phyloP scores from a whole-genome alignment of 208 protist species.

The Trichomonas gallinae region DNA sequence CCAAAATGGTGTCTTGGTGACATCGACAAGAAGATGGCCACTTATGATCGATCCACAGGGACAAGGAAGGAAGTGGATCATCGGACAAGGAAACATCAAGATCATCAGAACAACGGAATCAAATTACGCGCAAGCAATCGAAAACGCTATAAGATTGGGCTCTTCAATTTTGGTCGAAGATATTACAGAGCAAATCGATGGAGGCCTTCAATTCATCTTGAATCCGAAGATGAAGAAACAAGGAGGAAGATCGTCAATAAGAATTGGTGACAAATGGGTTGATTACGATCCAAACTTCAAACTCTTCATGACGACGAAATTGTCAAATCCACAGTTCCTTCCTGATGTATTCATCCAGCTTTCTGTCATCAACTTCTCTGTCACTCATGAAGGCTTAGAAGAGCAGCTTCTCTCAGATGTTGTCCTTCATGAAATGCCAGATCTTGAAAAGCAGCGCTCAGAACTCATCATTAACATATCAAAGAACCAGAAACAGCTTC shows the following conservation, averaged over 20 bases:
- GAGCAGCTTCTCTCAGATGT: conserved; percentile 53
- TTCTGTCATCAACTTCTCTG: conserved; percentile 60
- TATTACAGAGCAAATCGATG: conserved; percentile 74
- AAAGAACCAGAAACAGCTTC: conserved; percentile 72
- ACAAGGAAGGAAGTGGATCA: conserved; percentile 89
- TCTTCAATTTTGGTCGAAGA: conserved; percentile 73
- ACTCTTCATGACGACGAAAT: conserved; percentile 60
- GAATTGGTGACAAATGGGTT: conserved; percentile 52
- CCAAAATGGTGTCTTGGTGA: conserved; percentile 79
- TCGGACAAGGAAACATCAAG: neutral
- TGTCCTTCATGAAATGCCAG: conserved; percentile 45
- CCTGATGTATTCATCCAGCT: conserved; percentile 59
- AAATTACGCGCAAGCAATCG: conserved; percentile 68
- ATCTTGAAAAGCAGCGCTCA: conserved; percentile 53
- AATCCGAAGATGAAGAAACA: conserved; percentile 19
- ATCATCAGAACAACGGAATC: conserved; percentile 42
- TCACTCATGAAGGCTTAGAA: conserved; percentile 51
- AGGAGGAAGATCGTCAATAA: conserved; percentile 43
- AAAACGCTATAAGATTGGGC: conserved; percentile 71
- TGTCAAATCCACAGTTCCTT: conserved; percentile 55
- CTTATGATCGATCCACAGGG: conserved; percentile 94
- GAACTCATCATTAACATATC: conserved; percentile 75
- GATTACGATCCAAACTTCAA: conserved; percentile 54
- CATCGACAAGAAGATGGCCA: conserved; percentile 74
- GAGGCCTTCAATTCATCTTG: conserved; percentile 71